Evolutionary conservation across 2,329 filamentous ascomycete genomes (phyloP), one percentile per base, ranked within the genome.

Genomic region (Exophiala sp.): DNA sequence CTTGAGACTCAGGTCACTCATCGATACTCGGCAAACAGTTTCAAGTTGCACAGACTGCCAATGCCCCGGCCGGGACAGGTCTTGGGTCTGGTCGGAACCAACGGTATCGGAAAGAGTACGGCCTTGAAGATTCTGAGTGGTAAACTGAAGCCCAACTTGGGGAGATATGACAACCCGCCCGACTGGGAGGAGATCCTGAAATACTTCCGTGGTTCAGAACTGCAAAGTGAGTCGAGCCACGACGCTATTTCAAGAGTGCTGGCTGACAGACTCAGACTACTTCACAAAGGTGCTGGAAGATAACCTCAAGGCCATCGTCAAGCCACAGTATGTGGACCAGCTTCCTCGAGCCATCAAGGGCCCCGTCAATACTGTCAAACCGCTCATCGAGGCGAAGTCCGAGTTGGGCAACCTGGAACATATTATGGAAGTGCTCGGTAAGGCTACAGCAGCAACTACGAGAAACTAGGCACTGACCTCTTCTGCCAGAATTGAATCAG

Each of bases 41-140:
- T 99, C 85, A 99, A 99, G 82, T 85, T 99, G 63, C 94, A 99
- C 75, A 86, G 95, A 66, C 81, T 97, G 68, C 94, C 95, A 54
- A 96, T 92, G 83, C 94, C 94, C 60, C 86, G 94, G 57, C 92
- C 94, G 32, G 94, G 94, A 59, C 90, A 97, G 70, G 95, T 99
- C 29, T 77, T 99, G 54, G 94, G 94, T 78, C 82, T 99, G 48
- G 95, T 99, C 41, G 95, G 94, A 72, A 97, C 94, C 66, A 99
- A 99, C 84, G 94, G 95, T 90, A 99, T 97, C 67, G 94, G 94
- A 75, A 99, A 99, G 84, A 96, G 91, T 78, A 99, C 94, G n/a
- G 95, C 94, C 7, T 78, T 99, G 72, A 99, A 99, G 81, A 96
- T 99, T 72, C 85, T 99, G 67, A 95, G 90, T 68, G 94, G 94